A percentile compares a stretch with the other conserved stretches of the same genome.
Evolutionary conservation across 805 yeast genomes (phyloP).

Genomic region (Tetrapisispora namnaoensis): DNA sequence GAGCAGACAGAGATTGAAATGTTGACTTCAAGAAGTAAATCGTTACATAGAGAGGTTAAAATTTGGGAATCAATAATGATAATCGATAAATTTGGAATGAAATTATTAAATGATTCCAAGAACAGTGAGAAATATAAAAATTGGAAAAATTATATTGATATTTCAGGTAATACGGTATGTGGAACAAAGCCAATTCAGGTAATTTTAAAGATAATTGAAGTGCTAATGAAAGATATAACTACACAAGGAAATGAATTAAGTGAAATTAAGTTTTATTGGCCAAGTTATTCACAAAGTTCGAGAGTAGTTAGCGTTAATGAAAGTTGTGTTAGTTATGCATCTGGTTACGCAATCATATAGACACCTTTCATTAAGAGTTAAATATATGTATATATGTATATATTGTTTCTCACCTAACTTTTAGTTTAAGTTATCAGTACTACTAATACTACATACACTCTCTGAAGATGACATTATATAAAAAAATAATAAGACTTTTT

Average conservation of each 20-base stretch:
- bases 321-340: constrained; percentile 85
- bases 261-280: constrained; percentile 47
- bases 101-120: constrained; percentile 31
- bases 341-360: constrained; percentile 45
- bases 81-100: constrained; percentile 66
- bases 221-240: constrained; percentile 7
- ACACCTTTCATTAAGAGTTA: too few species aligned
- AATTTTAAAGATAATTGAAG: constrained; percentile 40
- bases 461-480: too few species aligned
- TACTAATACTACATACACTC: background rate
- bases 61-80: constrained; percentile 65
- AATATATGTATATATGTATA: too few species aligned
- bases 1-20: constrained; percentile 27
- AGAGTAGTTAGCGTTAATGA: constrained; percentile 40
- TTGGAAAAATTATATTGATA: constrained; percentile 59
- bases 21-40: constrained; percentile 22
- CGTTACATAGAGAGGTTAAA: constrained; percentile 31
- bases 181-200: constrained; percentile 78
- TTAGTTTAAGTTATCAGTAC: background rate
- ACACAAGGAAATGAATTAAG: too few species aligned
- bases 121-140: constrained; percentile 42
- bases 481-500: too few species aligned
- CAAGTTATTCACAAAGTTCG: constrained; percentile 72
- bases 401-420: too few species aligned
- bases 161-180: constrained; percentile 84